Percentiles rank a stretch among this genome's conserved stretches.
phyloP scores from a whole-genome alignment of 495 filamentous ascomycete species.

The Penicillium riverlandense region DNA sequence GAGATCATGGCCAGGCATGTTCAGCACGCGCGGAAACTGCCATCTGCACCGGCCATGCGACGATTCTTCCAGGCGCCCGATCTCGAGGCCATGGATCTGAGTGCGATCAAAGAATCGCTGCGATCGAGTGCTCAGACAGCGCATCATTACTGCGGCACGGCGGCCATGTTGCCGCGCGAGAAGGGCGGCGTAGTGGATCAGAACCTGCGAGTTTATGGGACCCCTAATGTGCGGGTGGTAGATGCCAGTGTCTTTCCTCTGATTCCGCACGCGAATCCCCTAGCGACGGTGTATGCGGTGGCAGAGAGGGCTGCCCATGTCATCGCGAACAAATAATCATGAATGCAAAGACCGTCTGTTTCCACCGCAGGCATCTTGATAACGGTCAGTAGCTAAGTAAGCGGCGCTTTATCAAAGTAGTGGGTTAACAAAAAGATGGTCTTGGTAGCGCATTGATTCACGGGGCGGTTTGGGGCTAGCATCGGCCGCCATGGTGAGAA shows the following conservation, averaged over 20 bases:
- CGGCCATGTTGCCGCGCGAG: slow-evolving; percentile 27
- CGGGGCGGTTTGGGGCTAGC: too few species aligned
- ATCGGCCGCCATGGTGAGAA: too few species aligned
- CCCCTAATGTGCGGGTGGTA: slow-evolving; percentile 42
- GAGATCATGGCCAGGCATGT: slow-evolving; percentile 20
- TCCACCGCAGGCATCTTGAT: too few species aligned
- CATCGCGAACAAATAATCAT: too few species aligned
- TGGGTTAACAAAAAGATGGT: too few species aligned
- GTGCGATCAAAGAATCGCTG: slow-evolving; percentile 1
- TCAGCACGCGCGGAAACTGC: slow-evolving; percentile 3
- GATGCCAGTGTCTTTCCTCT: slow-evolving; percentile 48
- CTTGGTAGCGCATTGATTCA: too few species aligned
- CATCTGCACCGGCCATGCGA: not conserved
- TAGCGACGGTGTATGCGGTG: slow-evolving; percentile 47
- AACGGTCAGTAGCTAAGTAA: too few species aligned
- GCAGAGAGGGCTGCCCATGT: slow-evolving; percentile 40
- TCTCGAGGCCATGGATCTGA: not conserved
- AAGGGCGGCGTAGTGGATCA: slow-evolving; percentile 46
- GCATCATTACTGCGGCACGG: slow-evolving; percentile 12
- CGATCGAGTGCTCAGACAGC: not conserved
- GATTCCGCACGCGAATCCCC: slow-evolving; percentile 41
- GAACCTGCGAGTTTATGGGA: slow-evolving; percentile 38
- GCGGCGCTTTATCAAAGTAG: too few species aligned
- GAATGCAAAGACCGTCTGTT: too few species aligned
- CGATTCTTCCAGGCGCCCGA: slow-evolving; percentile 2